Evolutionary conservation across 2,329 filamentous ascomycete species (phyloP), one percentile per base, ranked within the genome.

Genomic region (Diaporthe amygdali): DNA sequence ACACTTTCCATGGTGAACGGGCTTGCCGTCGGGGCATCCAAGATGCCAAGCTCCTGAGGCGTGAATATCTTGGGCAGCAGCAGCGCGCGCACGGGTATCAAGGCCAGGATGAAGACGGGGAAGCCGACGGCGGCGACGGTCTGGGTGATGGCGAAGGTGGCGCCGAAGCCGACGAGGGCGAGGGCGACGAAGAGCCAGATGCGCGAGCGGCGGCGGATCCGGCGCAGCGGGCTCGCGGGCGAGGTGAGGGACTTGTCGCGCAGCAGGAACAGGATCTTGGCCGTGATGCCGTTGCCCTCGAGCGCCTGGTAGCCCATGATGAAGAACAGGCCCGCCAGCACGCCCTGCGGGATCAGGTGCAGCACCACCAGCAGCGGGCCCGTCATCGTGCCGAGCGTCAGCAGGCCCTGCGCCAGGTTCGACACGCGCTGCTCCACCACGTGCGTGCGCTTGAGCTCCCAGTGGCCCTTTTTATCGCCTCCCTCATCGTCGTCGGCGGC

Each of bases 121-220:
- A 95, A 96, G 0, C 93, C 93, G 14, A 96, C 93, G 2, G 93
- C 93, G 3, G 93, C 93, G 63, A 95, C 92, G 0, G 93, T 95
- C 82, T 96, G 81, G 0, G 93, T 95, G 76, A 95, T 93, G 71
- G 93, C 93, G 79, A 96, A 95, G 0, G 93, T 96, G 27, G 91
- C 93, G 3, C 86, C 93, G 76, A 95, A 95, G 0, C 90, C 92
- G 52, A 91, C 30, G 5, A 95, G 81, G 80, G 95, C 91, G 41
- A 94, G 81, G 9, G 81, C 82, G 7, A 94, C 91, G 77, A 95
- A 96, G 5, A 82, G 81, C 92, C 92, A 95, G 73, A 95, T 84
- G n/a, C 91, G 89, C 17, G 77, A 76, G 46, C 90, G 88, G n/a
- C 92, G 88, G n/a, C 83, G 81, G 37, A 94, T 82, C n/a, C 83